phyloP scores from a whole-genome alignment of 352 stramenopile genomes.

The Phytophthora pisi region DNA sequence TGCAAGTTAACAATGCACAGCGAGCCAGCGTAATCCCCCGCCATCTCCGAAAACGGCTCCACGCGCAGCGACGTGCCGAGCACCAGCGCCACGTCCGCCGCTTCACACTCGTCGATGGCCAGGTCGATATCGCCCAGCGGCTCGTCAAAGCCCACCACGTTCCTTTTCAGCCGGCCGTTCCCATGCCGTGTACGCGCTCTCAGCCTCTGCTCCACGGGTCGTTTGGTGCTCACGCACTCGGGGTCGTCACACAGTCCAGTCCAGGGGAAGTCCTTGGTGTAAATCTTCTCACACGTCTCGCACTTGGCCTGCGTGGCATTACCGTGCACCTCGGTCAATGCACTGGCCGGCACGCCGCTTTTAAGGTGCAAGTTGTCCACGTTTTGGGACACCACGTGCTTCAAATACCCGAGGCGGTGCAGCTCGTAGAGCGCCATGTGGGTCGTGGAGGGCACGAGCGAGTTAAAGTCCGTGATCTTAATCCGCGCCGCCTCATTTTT shows the following conservation, averaged over 20 bases:
- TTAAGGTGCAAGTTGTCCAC: slow-evolving; percentile 87
- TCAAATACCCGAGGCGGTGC: slow-evolving; percentile 71
- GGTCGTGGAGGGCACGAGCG: slow-evolving; percentile 71
- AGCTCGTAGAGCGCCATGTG: slow-evolving; percentile 86
- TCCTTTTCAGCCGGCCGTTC: slow-evolving; percentile 74
- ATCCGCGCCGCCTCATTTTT: slow-evolving; percentile 14
- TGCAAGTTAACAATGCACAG: slow-evolving; percentile 83
- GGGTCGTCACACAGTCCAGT: slow-evolving; percentile 71
- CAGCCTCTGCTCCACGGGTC: slow-evolving; percentile 62
- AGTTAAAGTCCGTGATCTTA: slow-evolving; percentile 67
- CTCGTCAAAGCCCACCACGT: slow-evolving; percentile 86
- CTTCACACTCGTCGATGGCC: slow-evolving; percentile 83
- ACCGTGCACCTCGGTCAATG: slow-evolving; percentile 79
- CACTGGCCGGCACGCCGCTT: slow-evolving; percentile 62
- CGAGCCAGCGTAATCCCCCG: slow-evolving; percentile 71
- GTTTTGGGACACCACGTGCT: slow-evolving; percentile 86
- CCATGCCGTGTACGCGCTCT: slow-evolving; percentile 73
- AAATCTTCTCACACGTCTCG: slow-evolving; percentile 88
- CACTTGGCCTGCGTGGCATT: slow-evolving; percentile 86
- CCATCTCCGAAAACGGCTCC: slow-evolving; percentile 85
- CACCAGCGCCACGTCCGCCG: slow-evolving; percentile 75
- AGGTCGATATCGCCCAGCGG: slow-evolving; percentile 79
- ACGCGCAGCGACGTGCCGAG: slow-evolving; percentile 79
- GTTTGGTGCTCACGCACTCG: slow-evolving; percentile 70
- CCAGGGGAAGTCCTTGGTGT: slow-evolving; percentile 70